Evolutionary conservation across 805 yeast genomes (phyloP), one percentile per base, ranked within the genome.

Genomic region (Vanderwaltozyma tropicalis): DNA sequence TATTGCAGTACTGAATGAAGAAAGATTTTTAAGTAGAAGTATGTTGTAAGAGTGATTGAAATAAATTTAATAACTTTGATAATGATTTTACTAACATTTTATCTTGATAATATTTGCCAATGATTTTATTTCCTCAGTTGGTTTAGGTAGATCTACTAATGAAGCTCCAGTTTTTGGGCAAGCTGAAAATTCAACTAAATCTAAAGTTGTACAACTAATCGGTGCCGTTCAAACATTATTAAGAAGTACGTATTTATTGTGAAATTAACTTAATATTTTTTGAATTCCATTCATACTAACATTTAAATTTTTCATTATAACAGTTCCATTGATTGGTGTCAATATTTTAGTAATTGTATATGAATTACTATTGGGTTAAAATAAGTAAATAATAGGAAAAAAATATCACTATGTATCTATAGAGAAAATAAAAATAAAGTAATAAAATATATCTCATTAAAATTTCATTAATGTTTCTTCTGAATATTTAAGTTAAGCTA

Each of bases 1-100:
- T 0, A 72, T 83, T 21, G 92, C 92, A 0, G 79, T 83, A 26
- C 68, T 83, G 37, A 80, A 81, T 54, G 94, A 83, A 49, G 92
- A 83, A 50, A 64, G 94, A 41, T 83, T 83, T 50, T 64, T 83
- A 41, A 77, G 78, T 49, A 66, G 94, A 61, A 72, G 59, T 52
- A 46, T 42, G 58, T 43, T 8, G 11, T n/a, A 5, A 4, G 14
- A 5, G 14, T 9, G 14, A 6, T 14, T 8, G 6, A n/a, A 5
- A 11, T 16, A n/a, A 5, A 28, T 15, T 28, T 28, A 7, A 28
- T 28, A 28, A 28, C 12, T n/a, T 24, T 7, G 18, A 27, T 14
- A 27, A 22, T 22, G 11, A 22, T 22, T 22, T 22, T 22, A 22
- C 25, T 22, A 22, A 18, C 21, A 18, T 24, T 12, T 17, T 4